Percentiles rank a stretch among this genome's conserved stretches.
Conservation (phyloP, 2,329 filamentous ascomycete species). For the Colletotrichum siamense region DNA sequence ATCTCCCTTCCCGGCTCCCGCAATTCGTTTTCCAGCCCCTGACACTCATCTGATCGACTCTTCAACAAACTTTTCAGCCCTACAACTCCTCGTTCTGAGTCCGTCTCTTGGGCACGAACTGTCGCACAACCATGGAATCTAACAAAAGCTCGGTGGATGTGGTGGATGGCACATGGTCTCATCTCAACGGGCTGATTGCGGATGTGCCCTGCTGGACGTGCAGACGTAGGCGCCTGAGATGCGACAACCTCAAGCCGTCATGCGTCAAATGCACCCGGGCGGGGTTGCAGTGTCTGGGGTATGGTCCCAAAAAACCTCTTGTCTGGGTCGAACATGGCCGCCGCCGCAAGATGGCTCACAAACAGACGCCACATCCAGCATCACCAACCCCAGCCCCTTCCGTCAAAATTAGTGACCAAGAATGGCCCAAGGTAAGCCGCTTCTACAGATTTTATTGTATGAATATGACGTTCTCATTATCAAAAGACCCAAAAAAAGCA, state of each 20-base stretch:
- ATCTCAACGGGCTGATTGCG: neutral
- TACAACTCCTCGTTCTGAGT: neutral
- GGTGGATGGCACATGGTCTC: neutral
- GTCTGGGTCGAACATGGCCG: neutral
- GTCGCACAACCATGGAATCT: neutral
- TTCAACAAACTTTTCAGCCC: neutral
- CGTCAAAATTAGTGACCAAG: rapidly evolving
- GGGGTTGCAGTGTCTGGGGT: conserved; percentile 14
- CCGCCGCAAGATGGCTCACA: neutral
- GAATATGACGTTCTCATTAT: rapidly evolving
- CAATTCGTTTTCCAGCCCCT: neutral
- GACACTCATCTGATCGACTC: neutral
- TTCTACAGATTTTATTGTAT: neutral
- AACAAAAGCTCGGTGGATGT: neutral
- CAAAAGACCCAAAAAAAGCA: rapidly evolving
- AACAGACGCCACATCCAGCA: neutral
- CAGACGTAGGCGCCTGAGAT: conserved; percentile 20
- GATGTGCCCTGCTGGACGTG: neutral
- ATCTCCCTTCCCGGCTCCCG: neutral
- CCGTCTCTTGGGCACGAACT: neutral
- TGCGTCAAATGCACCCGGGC: conserved; percentile 25
- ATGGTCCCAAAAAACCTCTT: neutral
- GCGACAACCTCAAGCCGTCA: conserved; percentile 24
- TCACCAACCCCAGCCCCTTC: neutral
- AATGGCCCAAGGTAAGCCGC: neutral